A percentile compares a stretch with the other conserved stretches of the same genome.
Evolutionary conservation across 2,329 filamentous ascomycete species (phyloP).

Genomic region (Raffaelea albimanens): DNA sequence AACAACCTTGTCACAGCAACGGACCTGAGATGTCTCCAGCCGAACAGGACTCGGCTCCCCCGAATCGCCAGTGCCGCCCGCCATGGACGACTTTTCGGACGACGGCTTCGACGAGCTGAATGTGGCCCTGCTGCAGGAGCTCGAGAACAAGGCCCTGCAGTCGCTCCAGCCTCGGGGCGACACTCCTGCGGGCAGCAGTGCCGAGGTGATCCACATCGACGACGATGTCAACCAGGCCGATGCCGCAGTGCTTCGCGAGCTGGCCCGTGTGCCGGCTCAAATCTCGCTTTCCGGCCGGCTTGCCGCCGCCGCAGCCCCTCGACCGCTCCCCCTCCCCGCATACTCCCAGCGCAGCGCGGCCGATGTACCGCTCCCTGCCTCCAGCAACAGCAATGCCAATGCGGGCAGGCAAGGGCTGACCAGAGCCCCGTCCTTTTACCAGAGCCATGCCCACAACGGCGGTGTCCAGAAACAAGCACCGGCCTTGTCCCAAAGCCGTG

Average conservation of each 20-base stretch:
- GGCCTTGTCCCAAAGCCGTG: neutral
- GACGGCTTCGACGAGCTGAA: slow-evolving; percentile 55
- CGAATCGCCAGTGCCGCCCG: neutral
- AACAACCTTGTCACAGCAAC: neutral
- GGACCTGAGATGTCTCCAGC: neutral
- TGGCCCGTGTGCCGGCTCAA: slow-evolving; percentile 12
- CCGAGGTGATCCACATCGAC: neutral
- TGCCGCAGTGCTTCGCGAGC: slow-evolving; percentile 9
- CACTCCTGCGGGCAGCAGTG: neutral
- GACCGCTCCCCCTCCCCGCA: slow-evolving; percentile 8
- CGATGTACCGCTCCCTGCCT: slow-evolving; percentile 8
- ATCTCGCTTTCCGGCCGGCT: slow-evolving; percentile 6
- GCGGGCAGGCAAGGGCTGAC: neutral
- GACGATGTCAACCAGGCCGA: slow-evolving; percentile 9
- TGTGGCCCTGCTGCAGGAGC: slow-evolving; percentile 46
- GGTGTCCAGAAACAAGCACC: no score
- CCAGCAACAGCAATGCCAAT: neutral
- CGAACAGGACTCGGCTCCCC: neutral
- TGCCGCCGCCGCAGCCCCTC: slow-evolving; percentile 10
- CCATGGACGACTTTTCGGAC: slow-evolving; percentile 52
- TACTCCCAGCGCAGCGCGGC: slow-evolving; percentile 10
- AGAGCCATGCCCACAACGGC: no score
- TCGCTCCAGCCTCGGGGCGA: slow-evolving; percentile 18
- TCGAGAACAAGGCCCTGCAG: slow-evolving; percentile 43
- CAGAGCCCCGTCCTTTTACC: no score